Evolutionary conservation across 2,329 filamentous ascomycete species (phyloP).

Genomic region (Scopulariopsis brevicaulis): DNA sequence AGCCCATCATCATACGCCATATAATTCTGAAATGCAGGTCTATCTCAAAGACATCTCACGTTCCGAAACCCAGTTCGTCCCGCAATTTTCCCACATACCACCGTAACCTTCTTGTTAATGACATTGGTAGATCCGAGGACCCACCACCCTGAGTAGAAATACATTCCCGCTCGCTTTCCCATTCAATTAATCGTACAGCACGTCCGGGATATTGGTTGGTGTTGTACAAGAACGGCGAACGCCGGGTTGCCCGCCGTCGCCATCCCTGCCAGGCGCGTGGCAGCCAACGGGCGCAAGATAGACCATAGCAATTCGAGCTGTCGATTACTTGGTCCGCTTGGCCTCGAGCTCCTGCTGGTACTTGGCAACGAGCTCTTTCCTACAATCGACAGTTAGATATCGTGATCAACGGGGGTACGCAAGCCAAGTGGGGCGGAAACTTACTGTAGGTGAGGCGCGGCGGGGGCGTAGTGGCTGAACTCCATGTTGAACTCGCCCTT

Average conservation of each 20-base stretch:
- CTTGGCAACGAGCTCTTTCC: slow-evolving; percentile 48
- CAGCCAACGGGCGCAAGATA: neutral
- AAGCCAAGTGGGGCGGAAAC: slow-evolving; percentile 18
- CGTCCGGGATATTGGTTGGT: neutral
- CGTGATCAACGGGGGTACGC: neutral
- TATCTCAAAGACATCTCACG: neutral
- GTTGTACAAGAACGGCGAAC: neutral
- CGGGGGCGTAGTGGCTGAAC: slow-evolving; percentile 88
- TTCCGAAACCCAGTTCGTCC: neutral
- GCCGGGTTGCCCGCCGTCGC: neutral
- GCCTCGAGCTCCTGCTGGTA: slow-evolving; percentile 46
- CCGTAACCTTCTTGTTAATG: neutral
- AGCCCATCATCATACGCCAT: neutral
- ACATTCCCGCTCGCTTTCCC: neutral
- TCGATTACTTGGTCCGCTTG: slow-evolving; percentile 39
- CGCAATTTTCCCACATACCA: neutral
- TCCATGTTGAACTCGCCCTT: slow-evolving; percentile 99
- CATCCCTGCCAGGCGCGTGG: neutral
- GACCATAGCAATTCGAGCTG: neutral
- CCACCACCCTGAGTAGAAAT: neutral
- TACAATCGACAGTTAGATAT: slow-evolving; percentile 19
- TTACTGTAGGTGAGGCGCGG: slow-evolving; percentile 81
- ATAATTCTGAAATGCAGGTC: neutral
- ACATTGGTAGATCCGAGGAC: neutral
- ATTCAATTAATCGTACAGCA: neutral